Base-by-base conservation (phyloP, 306 rosid genomes). In the Benincasa hispida region DNA sequence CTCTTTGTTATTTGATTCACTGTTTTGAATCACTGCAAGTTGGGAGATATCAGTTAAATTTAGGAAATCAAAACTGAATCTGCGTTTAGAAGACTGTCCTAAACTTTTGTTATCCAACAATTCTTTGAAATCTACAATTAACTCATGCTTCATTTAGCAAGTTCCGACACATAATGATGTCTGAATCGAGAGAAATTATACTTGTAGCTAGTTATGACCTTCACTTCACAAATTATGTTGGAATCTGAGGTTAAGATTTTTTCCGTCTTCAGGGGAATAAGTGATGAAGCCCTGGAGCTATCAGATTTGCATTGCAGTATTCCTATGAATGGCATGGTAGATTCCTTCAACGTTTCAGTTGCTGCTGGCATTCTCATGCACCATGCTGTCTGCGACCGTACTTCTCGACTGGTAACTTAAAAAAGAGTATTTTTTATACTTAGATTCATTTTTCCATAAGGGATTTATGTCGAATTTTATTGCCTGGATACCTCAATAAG, bases 331-430 rank as follows among this genome's bases (percentile, higher is more conserved):
- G 98, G 98, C 62, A 94, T 91, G 98, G 97, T 91, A 63, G 96
- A 91, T 80, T 94, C 98, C 78, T 91, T 90, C 85, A 91, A 94
- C 81, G 96, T 91, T 79, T 91, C 97, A 34, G 98, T 94, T 82
- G 98, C 97, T 61, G 97, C 97, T 8, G 96, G 97, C 81, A 85
- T 94, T 83, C 88, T 91, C 79, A 90, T 91, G 97, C 98, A 94
- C 86, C 97, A 94, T 50, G 96, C 97, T 79, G 96, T 94, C 80
- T 85, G 87, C 75, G 88, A 94, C 81, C 84, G 97, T 79, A 86
- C 85, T 55, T 84, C 93, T 72, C 93, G 92, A 27, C 82, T 79
- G 95, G 98, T 90, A 91, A 89, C 75, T 13, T 2, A 34, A 35
- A 66, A 19, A n/a, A 28, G 8, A 19, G 12, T 39, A 34, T 66